Base-by-base conservation (phyloP, 495 filamentous ascomycete species). In the Cladorrhinum samala region DNA sequence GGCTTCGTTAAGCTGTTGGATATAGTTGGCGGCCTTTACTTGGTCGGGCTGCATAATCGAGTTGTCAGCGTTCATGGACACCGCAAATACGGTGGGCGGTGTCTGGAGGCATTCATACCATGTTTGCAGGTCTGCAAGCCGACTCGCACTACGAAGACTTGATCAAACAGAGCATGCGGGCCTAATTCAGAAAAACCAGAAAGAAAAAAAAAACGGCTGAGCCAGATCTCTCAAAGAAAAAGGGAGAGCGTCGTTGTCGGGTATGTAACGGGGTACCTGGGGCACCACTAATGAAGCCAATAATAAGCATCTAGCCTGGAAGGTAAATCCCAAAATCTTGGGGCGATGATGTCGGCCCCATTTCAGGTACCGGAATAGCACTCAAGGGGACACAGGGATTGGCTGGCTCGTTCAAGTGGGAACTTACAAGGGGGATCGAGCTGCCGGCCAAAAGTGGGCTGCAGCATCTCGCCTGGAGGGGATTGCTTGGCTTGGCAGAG, bases 1-100 rank as follows among this genome's bases (percentile, higher is more conserved):
- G 57, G 89, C 89, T 59, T 82, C 79, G 63, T 97, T 88, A 58
- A 98, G 81, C 70, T 81, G 81, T 63, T 78, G 75, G 58, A 92
- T 75, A 69, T 96, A 95, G 61, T 83, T 81, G 54, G 77, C 78
- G 45, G 85, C 90, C 74, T 98, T 98, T 52, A 66, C 48, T 49
- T 68, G 53, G 76, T 72, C 79, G 67, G 66, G 65, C 71, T 73
- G 37, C n/a, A 18, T 13, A 40, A 45, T 4, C 18, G 27, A 42
- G 3, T 11, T 36, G 4, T 14, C 30, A 13, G 33, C 6, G 36
- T 40, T 13, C 13, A 18, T 3, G 11, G 36, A 24, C 4, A 30
- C 21, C 5, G 7, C 16, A 17, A 13, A n/a, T n/a, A n/a, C 16
- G 39, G 9, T 33, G 17, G 5, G 39, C 16, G 23, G 52, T 33